phyloP scores from a whole-genome alignment of 805 yeast species.

The Torulaspora gathmanii region DNA sequence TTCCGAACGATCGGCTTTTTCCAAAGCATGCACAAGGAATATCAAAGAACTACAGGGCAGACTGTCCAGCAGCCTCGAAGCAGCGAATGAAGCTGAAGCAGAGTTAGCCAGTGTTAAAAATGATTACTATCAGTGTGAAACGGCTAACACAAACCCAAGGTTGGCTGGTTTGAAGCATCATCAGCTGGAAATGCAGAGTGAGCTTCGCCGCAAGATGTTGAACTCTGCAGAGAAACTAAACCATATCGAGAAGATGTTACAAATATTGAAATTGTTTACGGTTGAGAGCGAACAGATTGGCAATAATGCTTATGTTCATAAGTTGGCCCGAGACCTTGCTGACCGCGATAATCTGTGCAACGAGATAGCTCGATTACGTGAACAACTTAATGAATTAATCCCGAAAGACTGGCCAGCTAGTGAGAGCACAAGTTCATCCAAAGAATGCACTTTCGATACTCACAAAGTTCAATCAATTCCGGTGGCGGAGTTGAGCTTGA shows the following conservation, averaged over 20 bases:
- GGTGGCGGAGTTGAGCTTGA: slow-evolving; percentile 26
- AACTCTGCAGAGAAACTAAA: slow-evolving; percentile 14
- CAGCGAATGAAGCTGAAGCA: neutral
- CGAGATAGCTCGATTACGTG: slow-evolving; percentile 23
- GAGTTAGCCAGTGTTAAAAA: slow-evolving; percentile 4
- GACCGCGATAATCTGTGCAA: slow-evolving; percentile 20
- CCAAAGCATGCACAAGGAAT: neutral
- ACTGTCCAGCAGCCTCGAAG: neutral
- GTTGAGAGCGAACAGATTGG: slow-evolving; percentile 13
- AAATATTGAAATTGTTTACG: slow-evolving; percentile 22
- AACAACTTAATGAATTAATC: slow-evolving; percentile 20
- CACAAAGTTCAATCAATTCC: slow-evolving; percentile 15
- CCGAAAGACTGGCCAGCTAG: slow-evolving; percentile 3
- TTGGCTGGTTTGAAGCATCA: slow-evolving; percentile 21
- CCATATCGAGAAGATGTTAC: slow-evolving; percentile 19
- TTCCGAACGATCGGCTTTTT: neutral
- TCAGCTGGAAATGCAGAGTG: slow-evolving; percentile 21
- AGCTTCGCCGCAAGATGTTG: slow-evolving; percentile 24
- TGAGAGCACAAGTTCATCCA: neutral
- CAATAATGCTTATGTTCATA: slow-evolving; percentile 18
- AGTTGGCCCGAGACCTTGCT: slow-evolving; percentile 17
- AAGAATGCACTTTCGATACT: neutral
- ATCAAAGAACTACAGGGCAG: slow-evolving; percentile 5
- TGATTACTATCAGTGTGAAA: slow-evolving; percentile 12
- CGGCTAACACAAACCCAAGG: slow-evolving; percentile 7